A percentile compares a stretch with the other conserved stretches of the same genome.
Conservation (phyloP, 331 rosid genomes). For the Quercus phellos region DNA sequence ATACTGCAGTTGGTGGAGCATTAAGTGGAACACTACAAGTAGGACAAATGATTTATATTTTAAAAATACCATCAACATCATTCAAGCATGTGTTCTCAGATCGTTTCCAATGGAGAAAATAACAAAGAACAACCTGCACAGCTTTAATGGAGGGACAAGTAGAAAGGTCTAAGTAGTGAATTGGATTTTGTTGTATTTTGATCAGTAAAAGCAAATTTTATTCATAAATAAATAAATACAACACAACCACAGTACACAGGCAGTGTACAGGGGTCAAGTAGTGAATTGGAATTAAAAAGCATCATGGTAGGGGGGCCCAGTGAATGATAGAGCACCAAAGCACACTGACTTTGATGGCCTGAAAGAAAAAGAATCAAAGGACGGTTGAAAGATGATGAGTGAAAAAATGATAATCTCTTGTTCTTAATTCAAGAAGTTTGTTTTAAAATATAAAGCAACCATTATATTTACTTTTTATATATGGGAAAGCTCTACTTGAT, state of each 20-base stretch:
- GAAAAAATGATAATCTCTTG: neutral
- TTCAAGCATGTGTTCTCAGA: neutral
- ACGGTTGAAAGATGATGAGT: neutral
- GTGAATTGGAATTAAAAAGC: neutral
- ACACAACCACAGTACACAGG: no score
- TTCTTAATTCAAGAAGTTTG: neutral
- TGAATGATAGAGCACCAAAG: neutral
- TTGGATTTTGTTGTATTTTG: no score
- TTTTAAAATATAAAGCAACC: conserved; percentile 5
- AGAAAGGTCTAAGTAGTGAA: neutral
- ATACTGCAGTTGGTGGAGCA: no score
- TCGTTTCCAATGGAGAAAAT: neutral
- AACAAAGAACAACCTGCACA: neutral
- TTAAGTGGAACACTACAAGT: no score
- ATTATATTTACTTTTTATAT: conserved; percentile 1
- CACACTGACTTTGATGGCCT: neutral
- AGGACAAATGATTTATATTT: no score
- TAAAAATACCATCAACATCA: neutral
- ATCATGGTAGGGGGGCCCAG: neutral
- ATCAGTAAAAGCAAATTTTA: no score
- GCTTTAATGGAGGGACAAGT: neutral
- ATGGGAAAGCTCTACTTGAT: conserved; percentile 13
- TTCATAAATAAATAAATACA: no score
- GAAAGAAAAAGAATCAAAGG: neutral
- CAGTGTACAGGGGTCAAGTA: no score